phyloP scores from a whole-genome alignment of 768 basidiomycete species.

The Sporobolomyces phaffii region DNA sequence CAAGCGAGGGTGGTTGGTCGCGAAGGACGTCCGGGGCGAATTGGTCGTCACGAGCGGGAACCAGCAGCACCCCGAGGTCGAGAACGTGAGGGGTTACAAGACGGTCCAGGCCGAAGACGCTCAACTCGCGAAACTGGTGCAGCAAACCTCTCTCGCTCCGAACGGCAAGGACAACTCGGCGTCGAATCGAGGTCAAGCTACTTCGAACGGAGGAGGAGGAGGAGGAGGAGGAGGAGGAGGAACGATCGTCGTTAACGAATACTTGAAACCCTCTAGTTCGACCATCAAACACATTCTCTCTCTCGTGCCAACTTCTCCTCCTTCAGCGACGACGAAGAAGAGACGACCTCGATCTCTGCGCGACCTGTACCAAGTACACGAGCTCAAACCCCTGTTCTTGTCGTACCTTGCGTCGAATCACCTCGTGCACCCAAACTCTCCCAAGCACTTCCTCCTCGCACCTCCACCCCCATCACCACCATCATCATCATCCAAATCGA shows the following conservation, averaged over 20 bases:
- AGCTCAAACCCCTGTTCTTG: conserved; percentile 15
- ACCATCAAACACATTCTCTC: neutral
- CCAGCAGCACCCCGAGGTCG: conserved; percentile 11
- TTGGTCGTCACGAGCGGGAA: conserved; percentile 22
- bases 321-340: too few species aligned
- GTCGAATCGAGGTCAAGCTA: too few species aligned
- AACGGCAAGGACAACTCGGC: too few species aligned
- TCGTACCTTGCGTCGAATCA: conserved; percentile 1
- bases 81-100: neutral
- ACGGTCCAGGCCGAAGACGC: neutral
- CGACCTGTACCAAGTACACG: conserved; percentile 18
- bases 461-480: neutral
- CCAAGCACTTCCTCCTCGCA: conserved; percentile 17
- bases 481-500: too few species aligned
- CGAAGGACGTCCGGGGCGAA: conserved; percentile 34
- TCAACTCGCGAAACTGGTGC: neutral
- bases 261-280: conserved; percentile 13
- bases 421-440: conserved; percentile 23
- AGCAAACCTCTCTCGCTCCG: too few species aligned
- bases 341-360: conserved; percentile 3
- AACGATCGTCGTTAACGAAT: conserved; percentile 13
- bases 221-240: neutral
- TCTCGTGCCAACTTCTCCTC: neutral
- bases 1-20: neutral
- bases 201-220: neutral